phyloP scores from a whole-genome alignment of 2,329 filamentous ascomycete genomes.

The Coniochaeta hoffmannii region DNA sequence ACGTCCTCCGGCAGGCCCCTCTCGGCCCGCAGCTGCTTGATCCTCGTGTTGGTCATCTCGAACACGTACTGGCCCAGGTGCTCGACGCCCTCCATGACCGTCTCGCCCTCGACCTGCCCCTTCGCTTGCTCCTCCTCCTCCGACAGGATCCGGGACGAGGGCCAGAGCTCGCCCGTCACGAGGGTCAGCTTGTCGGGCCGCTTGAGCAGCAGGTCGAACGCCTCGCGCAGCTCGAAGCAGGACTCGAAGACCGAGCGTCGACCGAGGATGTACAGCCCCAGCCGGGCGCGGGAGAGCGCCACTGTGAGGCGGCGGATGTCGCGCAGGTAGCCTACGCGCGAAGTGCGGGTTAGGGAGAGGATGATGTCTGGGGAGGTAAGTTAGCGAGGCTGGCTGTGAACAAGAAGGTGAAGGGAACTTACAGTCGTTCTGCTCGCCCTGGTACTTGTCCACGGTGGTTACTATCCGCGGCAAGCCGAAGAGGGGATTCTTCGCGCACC shows the following conservation, averaged over 20 bases:
- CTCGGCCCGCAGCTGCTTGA: constrained; percentile 40
- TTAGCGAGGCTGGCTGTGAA: not conserved
- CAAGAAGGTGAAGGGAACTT: constrained; percentile 33
- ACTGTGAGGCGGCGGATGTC: constrained; percentile 92
- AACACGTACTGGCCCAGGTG: constrained; percentile 94
- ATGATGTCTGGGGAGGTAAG: constrained; percentile 63
- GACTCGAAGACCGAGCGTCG: constrained; percentile 82
- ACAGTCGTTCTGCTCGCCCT: constrained; percentile 99
- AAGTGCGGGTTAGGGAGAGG: constrained; percentile 84
- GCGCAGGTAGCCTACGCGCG: constrained; percentile 82
- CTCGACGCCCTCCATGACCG: constrained; percentile 82
- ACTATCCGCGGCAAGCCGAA: constrained; percentile 88
- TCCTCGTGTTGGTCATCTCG: constrained; percentile 74
- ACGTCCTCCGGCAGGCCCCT: constrained; percentile 20
- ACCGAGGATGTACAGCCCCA: constrained; percentile 89
- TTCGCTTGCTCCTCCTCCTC: constrained; percentile 39
- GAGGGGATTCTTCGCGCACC: constrained; percentile 74
- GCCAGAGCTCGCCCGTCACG: constrained; percentile 81
- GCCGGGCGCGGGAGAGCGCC: constrained; percentile 81
- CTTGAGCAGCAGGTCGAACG: constrained; percentile 70
- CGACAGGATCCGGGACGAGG: constrained; percentile 47
- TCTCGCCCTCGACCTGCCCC: constrained; percentile 49
- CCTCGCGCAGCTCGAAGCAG: constrained; percentile 79
- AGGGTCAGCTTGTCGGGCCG: constrained; percentile 77
- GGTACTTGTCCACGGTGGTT: constrained; percentile 96